Evolutionary conservation across 768 basidiomycete genomes (phyloP), one percentile per base, ranked within the genome.

Genomic region (Inosperma sp.): DNA sequence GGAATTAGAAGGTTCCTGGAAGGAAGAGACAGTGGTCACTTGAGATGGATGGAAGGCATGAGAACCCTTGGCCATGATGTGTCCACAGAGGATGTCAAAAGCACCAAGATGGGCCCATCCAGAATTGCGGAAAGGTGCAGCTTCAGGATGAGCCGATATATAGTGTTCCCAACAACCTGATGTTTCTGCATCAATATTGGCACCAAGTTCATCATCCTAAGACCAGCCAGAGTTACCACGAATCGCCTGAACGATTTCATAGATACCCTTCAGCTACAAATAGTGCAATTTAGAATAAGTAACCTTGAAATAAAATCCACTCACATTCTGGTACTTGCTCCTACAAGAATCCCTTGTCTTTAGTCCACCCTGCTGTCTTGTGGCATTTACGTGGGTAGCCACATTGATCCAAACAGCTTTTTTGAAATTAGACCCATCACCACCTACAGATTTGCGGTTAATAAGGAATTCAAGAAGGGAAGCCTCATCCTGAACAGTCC

Each of bases 81-180:
- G 31, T 9, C 31, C 31, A 16, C 31, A 33, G 31, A 33, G 9
- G 31, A 33, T 33, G 31, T 33, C 16, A 16, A 33, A 33, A 9
- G 9, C 31, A 1, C 2, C 6, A 8, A 58, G 35, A 30, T 62
- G 48, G 3, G 17, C 17, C 62, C 59, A 65, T 3, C 62, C 63
- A 22, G 57, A 53, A 54, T 63, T 63, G 1, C 49, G 21, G 45
- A 63, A 63, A 5, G 58, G 57, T 14, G 51, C 56, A 3, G 62
- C 63, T 7, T 31, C 49, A 12, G 60, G 62, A 33, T 33, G 31
- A 16, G 31, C 31, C 16, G 9, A 9, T 33, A 33, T 16, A 33
- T 33, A 33, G n/a, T 33, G 9, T 9, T 33, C 31, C 31, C 31
- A 33, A 33, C 31, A 16, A 33, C 31, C 31, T 33, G 9, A 16